A percentile compares a stretch with the other conserved stretches of the same genome.
Evolutionary conservation across 768 basidiomycete species (phyloP).

Genomic region (Rickenella mellea): DNA sequence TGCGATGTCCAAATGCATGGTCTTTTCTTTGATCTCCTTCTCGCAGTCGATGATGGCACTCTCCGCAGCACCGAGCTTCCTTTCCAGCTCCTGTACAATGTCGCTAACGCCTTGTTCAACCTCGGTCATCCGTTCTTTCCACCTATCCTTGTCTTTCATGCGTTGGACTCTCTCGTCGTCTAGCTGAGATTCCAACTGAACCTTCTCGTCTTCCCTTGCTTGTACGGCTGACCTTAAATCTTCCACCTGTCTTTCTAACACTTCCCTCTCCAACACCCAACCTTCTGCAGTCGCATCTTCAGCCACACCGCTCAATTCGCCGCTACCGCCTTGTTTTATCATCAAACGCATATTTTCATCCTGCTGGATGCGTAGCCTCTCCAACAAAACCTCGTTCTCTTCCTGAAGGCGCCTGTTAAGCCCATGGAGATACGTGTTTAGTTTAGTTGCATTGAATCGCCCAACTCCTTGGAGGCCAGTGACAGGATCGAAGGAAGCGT

Average conservation of each 20-base stretch:
- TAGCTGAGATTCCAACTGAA: conserved; percentile 34
- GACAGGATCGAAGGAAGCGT: conserved; percentile 82
- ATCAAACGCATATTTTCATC: conserved; percentile 11
- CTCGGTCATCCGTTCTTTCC: conserved; percentile 62
- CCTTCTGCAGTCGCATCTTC: conserved; percentile 57
- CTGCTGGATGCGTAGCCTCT: conserved; percentile 8
- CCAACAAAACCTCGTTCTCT: conserved; percentile 61
- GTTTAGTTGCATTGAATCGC: conserved; percentile 74
- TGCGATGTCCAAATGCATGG: neutral
- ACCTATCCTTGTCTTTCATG: conserved; percentile 57
- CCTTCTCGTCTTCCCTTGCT: conserved; percentile 36
- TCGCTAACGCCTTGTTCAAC: conserved; percentile 61
- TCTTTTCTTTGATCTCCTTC: too few species aligned
- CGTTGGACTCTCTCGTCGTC: conserved; percentile 48
- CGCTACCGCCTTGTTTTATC: conserved; percentile 26
- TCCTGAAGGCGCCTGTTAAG: conserved; percentile 76
- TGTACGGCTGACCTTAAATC: conserved; percentile 29
- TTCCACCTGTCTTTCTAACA: conserved; percentile 39
- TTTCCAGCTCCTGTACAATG: conserved; percentile 59
- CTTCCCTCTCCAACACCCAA: conserved; percentile 65
- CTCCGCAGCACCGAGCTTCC: conserved; percentile 44
- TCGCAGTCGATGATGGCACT: conserved; percentile 21
- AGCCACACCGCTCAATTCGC: conserved; percentile 46
- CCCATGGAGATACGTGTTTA: conserved; percentile 81
- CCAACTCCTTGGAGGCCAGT: conserved; percentile 70